Percentiles rank a stretch among this genome's conserved stretches.
Evolutionary conservation across 768 basidiomycete species (phyloP).

Genomic region (Boletales sp.): DNA sequence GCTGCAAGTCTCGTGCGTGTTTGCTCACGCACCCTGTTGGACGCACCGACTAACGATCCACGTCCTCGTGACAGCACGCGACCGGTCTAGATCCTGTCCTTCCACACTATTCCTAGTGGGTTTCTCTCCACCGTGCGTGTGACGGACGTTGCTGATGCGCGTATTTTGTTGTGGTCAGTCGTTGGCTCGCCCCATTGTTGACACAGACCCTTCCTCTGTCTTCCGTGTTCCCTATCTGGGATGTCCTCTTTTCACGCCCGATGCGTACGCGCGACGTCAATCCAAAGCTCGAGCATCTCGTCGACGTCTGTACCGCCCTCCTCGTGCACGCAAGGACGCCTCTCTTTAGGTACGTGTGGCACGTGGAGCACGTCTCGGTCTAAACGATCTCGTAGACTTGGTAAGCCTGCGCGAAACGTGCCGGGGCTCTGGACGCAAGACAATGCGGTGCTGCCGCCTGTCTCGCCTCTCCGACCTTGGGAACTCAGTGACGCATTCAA

Average conservation of each 20-base stretch:
- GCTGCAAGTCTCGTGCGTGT: conserved; percentile 50
- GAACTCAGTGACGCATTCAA: conserved; percentile 62
- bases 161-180: conserved; percentile 37
- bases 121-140: conserved; percentile 1
- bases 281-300: conserved; percentile 63
- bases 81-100: conserved; percentile 67
- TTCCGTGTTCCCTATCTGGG: conserved; percentile 64
- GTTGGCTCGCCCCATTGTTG: conserved; percentile 70
- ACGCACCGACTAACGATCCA: neutral
- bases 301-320: conserved; percentile 71
- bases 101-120: conserved; percentile 82
- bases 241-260: conserved; percentile 61
- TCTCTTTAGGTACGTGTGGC: conserved; percentile 48
- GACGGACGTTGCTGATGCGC: neutral
- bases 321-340: conserved; percentile 53
- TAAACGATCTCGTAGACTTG: conserved; percentile 41
- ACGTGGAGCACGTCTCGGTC: neutral
- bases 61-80: conserved; percentile 38
- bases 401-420: conserved; percentile 41
- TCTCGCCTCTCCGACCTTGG: conserved; percentile 45
- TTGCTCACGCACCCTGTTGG: neutral
- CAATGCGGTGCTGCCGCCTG: conserved; percentile 31
- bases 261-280: conserved; percentile 49
- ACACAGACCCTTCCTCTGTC: conserved; percentile 69
- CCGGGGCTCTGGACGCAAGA: conserved; percentile 57